A percentile compares a stretch with the other conserved stretches of the same genome.
Evolutionary conservation across 2,329 filamentous ascomycete genomes (phyloP).

Genomic region (Fusarium sp.): DNA sequence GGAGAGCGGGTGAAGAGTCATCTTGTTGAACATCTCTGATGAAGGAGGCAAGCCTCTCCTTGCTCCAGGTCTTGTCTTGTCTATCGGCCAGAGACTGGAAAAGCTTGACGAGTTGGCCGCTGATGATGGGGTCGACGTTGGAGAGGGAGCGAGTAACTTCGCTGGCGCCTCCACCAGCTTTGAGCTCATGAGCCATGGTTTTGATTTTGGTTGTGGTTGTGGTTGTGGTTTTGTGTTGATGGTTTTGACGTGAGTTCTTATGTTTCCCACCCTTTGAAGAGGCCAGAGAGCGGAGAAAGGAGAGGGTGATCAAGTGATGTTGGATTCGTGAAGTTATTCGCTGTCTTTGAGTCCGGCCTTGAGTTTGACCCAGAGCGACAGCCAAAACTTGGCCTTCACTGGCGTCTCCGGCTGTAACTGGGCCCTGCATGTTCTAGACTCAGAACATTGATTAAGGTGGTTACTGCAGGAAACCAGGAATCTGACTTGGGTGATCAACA

Average conservation of each 20-base stretch:
- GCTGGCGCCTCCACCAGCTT: conserved; percentile 60
- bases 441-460: not conserved
- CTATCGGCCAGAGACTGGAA: conserved; percentile 56
- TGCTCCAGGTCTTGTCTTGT: conserved; percentile 55
- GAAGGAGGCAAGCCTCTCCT: conserved; percentile 57
- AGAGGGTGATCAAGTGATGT: conserved; percentile 26
- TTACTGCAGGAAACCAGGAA: not conserved
- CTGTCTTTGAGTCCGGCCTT: conserved; percentile 10
- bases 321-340: conserved; percentile 37
- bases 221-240: not conserved
- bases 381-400: conserved; percentile 1
- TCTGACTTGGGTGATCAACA: not conserved
- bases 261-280: conserved; percentile 4
- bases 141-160: conserved; percentile 53
- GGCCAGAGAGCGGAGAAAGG: conserved; percentile 23
- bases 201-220: not conserved
- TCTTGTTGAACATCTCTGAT: conserved; percentile 57
- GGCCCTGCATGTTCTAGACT: conserved; percentile 32
- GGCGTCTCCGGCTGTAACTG: conserved; percentile 3
- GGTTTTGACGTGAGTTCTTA: not conserved
- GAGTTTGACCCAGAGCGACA: not conserved
- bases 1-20: conserved; percentile 42
- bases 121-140: conserved; percentile 52
- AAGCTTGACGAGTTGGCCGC: conserved; percentile 57
- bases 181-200: conserved; percentile 34